Evolutionary conservation across 2,329 filamentous ascomycete species (phyloP).

Genomic region (Fusarium kyushuense): DNA sequence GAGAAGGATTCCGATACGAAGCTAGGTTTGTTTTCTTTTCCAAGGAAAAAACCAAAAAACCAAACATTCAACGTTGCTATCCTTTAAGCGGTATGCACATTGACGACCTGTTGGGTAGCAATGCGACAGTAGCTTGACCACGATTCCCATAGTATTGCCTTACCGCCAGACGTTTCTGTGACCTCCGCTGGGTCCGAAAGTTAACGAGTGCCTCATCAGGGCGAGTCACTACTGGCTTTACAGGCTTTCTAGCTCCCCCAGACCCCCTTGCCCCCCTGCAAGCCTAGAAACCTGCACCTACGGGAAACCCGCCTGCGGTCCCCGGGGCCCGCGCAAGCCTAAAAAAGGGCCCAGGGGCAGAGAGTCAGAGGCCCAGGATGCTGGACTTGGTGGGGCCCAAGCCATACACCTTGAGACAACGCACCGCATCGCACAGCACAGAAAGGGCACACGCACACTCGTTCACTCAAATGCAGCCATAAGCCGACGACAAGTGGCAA

Average conservation of each 20-base stretch:
- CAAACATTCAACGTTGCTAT: constrained; percentile 16
- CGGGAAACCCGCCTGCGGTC: constrained; percentile 46
- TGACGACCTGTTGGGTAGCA: constrained; percentile 46
- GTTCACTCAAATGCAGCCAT: constrained; percentile 46
- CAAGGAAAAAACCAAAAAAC: constrained; percentile 20
- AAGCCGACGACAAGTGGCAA: constrained; percentile 50
- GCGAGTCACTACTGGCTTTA: constrained; percentile 41
- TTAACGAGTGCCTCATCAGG: constrained; percentile 37
- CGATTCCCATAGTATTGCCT: constrained; percentile 39
- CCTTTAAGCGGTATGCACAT: constrained; percentile 36
- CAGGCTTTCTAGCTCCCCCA: constrained; percentile 14
- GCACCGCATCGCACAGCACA: constrained; percentile 32
- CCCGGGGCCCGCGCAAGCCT: constrained; percentile 43
- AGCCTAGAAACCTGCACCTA: constrained; percentile 33
- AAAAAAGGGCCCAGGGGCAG: constrained; percentile 39
- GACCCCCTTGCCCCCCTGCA: neutral
- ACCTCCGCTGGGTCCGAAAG: constrained; percentile 34
- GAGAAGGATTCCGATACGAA: neutral
- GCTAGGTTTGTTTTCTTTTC: constrained; percentile 13
- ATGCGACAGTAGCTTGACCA: constrained; percentile 47
- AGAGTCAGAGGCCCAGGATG: constrained; percentile 1
- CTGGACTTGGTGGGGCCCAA: constrained; percentile 25
- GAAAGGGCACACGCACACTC: constrained; percentile 9
- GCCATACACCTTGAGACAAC: constrained; percentile 49
- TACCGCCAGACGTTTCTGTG: constrained; percentile 32